Evolutionary conservation across 306 rosid species (phyloP), one percentile per base, ranked within the genome.

Genomic region (Prunus kanzakura): DNA sequence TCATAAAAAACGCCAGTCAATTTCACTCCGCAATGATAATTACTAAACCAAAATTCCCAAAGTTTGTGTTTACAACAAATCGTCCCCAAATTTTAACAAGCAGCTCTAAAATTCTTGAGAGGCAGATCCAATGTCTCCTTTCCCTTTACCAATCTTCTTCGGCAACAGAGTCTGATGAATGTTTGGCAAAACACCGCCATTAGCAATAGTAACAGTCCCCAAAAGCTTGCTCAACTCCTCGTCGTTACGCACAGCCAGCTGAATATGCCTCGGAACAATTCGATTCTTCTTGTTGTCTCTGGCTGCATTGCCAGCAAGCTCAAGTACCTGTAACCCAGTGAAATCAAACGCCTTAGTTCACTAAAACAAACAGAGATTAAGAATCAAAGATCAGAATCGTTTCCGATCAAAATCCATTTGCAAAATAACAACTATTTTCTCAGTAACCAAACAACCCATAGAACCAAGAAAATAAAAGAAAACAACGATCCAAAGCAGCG

Each of bases 211-310:
- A 1, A 91, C 97, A 4, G 87, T 16, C 0, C 93, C 97, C 87
- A 91, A 30, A 22, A 91, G 84, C 77, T 88, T 91, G 86, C 93
- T 89, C 72, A 91, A 13, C 32, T 91, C 97, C 38, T 88, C 97
- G 0, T 91, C 97, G 12, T 91, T 91, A n/a, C 97, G 84, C 15
- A 91, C 95, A 1, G 93, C 97, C 10, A 91, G 88, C 67, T 91
- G 97, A 55, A 91, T 89, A 60, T 91, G 97, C 77, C 95, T 85
- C 0, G 97, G 97, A 0, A 85, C 50, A 1, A 91, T 91, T 51
- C 97, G 77, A 4, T 62, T 82, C 82, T 91, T 91, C 90, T 91
- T 91, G 88, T 91, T 88, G 54, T 90, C 95, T 60, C 90, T 82
- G 0, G 95, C 92, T 0, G 95, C 92, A 2, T 90, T 90, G 0